phyloP scores from a whole-genome alignment of 768 basidiomycete species.

The Suillus spraguei region DNA sequence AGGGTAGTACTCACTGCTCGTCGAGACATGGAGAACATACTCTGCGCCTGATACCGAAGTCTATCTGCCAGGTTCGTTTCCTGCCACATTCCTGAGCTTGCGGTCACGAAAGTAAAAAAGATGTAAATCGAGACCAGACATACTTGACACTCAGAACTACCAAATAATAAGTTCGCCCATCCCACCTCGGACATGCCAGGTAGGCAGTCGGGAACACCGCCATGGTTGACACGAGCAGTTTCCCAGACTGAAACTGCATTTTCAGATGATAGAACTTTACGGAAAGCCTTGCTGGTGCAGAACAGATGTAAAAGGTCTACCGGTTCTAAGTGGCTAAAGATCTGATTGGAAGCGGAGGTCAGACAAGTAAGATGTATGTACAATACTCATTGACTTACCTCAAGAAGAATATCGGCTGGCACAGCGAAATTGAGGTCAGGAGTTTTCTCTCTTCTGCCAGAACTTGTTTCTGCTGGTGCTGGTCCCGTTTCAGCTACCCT shows the following conservation, averaged over 20 bases:
- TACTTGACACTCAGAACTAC: slow-evolving; percentile 21
- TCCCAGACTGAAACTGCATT: slow-evolving; percentile 29
- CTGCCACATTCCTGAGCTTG: slow-evolving; percentile 17
- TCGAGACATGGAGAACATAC: slow-evolving; percentile 18
- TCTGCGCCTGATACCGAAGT: slow-evolving; percentile 22
- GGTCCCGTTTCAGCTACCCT: neutral
- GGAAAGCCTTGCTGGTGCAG: slow-evolving; percentile 30
- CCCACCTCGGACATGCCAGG: slow-evolving; percentile 26
- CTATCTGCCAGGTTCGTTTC: slow-evolving; percentile 16
- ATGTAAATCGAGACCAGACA: neutral
- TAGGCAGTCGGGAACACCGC: slow-evolving; percentile 24
- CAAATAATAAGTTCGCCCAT: slow-evolving; percentile 32
- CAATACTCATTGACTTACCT: slow-evolving; percentile 18
- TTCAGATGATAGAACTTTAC: slow-evolving; percentile 25
- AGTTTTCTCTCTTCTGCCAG: slow-evolving; percentile 9
- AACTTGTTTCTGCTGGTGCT: neutral
- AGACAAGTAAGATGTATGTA: neutral
- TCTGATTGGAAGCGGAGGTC: slow-evolving; percentile 18
- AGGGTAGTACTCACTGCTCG: slow-evolving; percentile 15
- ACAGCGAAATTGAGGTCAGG: slow-evolving; percentile 18
- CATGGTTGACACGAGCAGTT: slow-evolving; percentile 6
- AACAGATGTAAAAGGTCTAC: slow-evolving; percentile 33
- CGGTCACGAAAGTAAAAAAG: neutral
- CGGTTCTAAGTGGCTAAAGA: slow-evolving; percentile 31
- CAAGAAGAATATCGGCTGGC: slow-evolving; percentile 30